Evolutionary conservation across 805 yeast species (phyloP).

Genomic region (Tetrapisispora taiwanensis): DNA sequence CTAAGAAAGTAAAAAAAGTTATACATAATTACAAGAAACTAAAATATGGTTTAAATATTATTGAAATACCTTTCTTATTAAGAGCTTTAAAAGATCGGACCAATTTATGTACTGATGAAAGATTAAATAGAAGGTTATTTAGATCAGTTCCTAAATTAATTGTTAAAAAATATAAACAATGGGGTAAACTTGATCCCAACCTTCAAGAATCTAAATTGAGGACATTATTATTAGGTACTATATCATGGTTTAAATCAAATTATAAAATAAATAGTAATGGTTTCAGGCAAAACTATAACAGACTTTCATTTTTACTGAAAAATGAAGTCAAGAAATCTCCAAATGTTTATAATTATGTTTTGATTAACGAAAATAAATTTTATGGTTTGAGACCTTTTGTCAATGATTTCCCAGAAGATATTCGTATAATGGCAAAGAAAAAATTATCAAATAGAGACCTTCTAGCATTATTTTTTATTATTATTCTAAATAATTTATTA

Average conservation of each 20-base stretch:
- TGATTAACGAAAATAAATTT: slow-evolving; percentile 8
- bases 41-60: slow-evolving; percentile 13
- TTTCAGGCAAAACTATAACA: slow-evolving; percentile 16
- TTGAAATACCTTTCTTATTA: slow-evolving; percentile 15
- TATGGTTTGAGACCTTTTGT: slow-evolving; percentile 15
- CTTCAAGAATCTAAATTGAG: slow-evolving; percentile 4
- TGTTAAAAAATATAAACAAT: slow-evolving; percentile 10
- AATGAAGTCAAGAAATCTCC: background rate
- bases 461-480: slow-evolving; percentile 14
- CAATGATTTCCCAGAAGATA: slow-evolving; percentile 3
- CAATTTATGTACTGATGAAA: slow-evolving; percentile 10
- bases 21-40: slow-evolving; percentile 7
- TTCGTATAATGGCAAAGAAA: slow-evolving; percentile 15
- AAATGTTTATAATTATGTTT: slow-evolving; percentile 1
- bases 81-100: slow-evolving; percentile 7
- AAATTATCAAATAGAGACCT: slow-evolving; percentile 18
- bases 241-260: slow-evolving; percentile 19
- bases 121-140: slow-evolving; percentile 14
- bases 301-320: slow-evolving; percentile 7
- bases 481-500: slow-evolving; percentile 14
- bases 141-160: slow-evolving; percentile 21
- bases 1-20: background rate
- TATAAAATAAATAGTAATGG: slow-evolving; percentile 21
- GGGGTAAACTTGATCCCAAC: background rate
- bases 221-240: slow-evolving; percentile 17